These are phyloP conservation scores for Fulvia fulva DNA, from an alignment of 2,329 filamentous ascomycete genomes.

Conservation along the genomic window DNA sequence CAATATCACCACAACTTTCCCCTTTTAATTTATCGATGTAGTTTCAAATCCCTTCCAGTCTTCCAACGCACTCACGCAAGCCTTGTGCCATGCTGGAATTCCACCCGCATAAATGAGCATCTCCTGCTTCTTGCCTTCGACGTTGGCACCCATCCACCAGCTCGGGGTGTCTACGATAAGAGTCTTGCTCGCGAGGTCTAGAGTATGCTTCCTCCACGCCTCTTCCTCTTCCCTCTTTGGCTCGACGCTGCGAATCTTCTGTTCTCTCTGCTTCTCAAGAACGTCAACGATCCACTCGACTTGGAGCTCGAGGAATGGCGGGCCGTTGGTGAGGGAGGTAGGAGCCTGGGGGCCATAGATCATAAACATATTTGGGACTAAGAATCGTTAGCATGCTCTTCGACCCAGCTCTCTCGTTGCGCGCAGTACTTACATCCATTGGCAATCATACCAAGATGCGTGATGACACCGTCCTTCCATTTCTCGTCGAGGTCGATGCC, in stretches of 20 bases:
- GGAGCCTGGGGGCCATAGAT: conserved; percentile 26
- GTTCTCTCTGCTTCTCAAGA: conserved; percentile 37
- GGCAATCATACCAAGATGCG: conserved; percentile 36
- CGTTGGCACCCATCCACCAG: conserved; percentile 38
- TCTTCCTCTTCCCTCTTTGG: conserved; percentile 39
- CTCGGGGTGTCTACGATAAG: conserved; percentile 16
- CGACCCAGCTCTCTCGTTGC: no score
- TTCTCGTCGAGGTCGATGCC: conserved; percentile 39
- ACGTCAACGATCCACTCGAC: conserved; percentile 44
- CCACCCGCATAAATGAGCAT: conserved; percentile 29
- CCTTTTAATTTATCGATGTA: no score
- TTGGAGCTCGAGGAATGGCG: conserved; percentile 42
- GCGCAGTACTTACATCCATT: no score
- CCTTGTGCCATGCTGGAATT: conserved; percentile 4
- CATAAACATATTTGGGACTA: conserved; percentile 38
- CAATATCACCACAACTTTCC: no score
- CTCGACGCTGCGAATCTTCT: conserved; percentile 39
- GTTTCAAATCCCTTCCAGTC: conserved; percentile 5
- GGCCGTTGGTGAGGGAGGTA: conserved; percentile 44
- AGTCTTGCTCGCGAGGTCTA: conserved; percentile 14
- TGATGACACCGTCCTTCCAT: conserved; percentile 40
- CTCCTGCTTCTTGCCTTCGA: conserved; percentile 42
- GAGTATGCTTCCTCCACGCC: conserved; percentile 31
- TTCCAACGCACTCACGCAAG: conserved; percentile 2
- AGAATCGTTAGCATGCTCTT: no score